Base-by-base conservation (phyloP, 1,139 yeast species). In the Candida sp. region DNA sequence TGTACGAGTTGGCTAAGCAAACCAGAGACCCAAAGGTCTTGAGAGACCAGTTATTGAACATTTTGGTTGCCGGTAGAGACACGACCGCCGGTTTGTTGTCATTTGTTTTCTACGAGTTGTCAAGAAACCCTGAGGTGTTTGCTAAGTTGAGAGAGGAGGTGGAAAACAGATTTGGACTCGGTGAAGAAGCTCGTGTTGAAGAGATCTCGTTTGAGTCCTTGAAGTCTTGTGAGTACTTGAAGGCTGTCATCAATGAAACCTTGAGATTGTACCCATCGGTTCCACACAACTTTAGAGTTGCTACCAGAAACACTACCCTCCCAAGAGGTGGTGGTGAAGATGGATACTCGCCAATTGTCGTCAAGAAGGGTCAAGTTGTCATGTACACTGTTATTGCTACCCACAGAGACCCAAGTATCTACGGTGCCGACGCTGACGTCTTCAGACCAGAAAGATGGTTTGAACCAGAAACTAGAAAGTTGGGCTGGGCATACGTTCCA, bases 21-120 rank as follows among this genome's bases (percentile, higher is more conserved):
- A 79, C 85, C 1, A 70, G 76, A 48, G 75, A 81, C 60, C 83
- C 81, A 5, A 65, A 59, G 38, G 68, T 74, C 22, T 72, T 81
- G 56, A 73, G 83, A 48, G 83, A 80, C 58, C 85, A 81, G 61
- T 69, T 78, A 40, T 65, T 81, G 57, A 80, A 80, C 57, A 77
- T 81, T 55, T 65, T 81, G 52, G 66, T 81, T 28, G 85, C 86
- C 26, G 85, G 84, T 23, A 70, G 86, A 60, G 85, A 81, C 60
- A 82, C 86, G 43, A 82, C 86, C 17, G 86, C 86, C 1, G 79
- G 82, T 4, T 67, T 81, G 42, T 72, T 82, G 49, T 75, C 83
- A 3, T 81, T 78, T 62, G 57, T 70, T 9, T 66, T 81, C 46
- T 78, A 68, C 55, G 79, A 78, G 57, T 68, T 81, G 48, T 74